Percentiles rank a stretch among this genome's conserved stretches.
These are phyloP conservation scores for Solanum sejunctum DNA, from an alignment of 257 asterid genomes.

Conservation along the genomic window DNA sequence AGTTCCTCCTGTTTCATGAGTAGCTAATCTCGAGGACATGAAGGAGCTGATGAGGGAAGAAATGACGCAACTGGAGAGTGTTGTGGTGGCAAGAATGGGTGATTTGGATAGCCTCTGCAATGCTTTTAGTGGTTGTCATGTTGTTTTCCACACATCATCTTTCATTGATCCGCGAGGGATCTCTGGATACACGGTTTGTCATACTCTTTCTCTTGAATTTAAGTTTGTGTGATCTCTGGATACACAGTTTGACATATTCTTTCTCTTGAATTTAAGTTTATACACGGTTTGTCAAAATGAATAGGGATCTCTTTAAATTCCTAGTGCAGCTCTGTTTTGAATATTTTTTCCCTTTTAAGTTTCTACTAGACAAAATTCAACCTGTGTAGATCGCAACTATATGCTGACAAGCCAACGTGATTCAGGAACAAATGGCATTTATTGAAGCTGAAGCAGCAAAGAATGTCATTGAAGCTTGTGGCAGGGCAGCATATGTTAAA, in stretches of 20 bases:
- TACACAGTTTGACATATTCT: slow-evolving; percentile 7
- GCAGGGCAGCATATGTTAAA: slow-evolving; percentile 7
- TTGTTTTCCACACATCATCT: slow-evolving; percentile 22
- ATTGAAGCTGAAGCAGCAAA: slow-evolving; percentile 26
- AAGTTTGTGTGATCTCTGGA: slow-evolving; percentile 3
- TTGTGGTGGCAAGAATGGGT: slow-evolving; percentile 14
- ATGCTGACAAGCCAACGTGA: not conserved
- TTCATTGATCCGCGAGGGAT: slow-evolving; percentile 25
- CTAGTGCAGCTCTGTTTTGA: not conserved
- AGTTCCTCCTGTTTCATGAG: not conserved
- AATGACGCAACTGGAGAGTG: slow-evolving; percentile 13
- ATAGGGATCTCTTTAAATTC: not conserved
- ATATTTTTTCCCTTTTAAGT: not conserved
- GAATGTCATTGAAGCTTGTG: slow-evolving; percentile 23
- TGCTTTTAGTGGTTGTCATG: slow-evolving; percentile 24
- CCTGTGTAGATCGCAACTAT: not conserved
- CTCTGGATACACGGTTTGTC: slow-evolving; percentile 20
- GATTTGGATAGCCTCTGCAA: slow-evolving; percentile 13
- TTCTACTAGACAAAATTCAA: not conserved
- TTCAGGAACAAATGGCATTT: slow-evolving; percentile 20
- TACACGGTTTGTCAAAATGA: not conserved
- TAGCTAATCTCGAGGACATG: slow-evolving; percentile 18
- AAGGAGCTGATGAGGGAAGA: slow-evolving; percentile 19
- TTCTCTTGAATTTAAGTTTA: not conserved
- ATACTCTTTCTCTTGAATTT: not conserved